Conservation (phyloP, 2,329 filamentous ascomycete genomes). For the Ceratocystis diversiconidia region DNA sequence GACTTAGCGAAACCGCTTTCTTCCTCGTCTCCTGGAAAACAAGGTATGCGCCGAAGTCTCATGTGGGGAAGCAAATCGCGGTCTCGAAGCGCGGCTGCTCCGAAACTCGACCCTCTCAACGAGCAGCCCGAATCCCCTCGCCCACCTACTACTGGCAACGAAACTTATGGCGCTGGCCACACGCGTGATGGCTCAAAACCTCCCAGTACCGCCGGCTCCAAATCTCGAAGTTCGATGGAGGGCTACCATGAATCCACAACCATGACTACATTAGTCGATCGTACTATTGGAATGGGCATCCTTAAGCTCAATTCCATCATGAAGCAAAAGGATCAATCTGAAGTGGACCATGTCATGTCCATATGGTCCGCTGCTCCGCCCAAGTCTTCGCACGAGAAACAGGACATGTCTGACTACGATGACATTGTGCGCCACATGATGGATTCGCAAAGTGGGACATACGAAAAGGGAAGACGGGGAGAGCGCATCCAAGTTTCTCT, state of each 20-base stretch:
- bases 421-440: slow-evolving; percentile 59
- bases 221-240: slow-evolving; percentile 29
- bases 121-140: slow-evolving; percentile 35
- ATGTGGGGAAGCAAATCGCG: slow-evolving; percentile 53
- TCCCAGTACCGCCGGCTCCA: slow-evolving; percentile 44
- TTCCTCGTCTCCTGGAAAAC: slow-evolving; percentile 30
- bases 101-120: slow-evolving; percentile 43
- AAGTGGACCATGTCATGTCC: slow-evolving; percentile 60
- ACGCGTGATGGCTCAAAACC: slow-evolving; percentile 23
- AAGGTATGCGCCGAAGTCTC: slow-evolving; percentile 45
- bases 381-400: slow-evolving; percentile 37
- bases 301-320: slow-evolving; percentile 62
- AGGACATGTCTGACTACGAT: slow-evolving; percentile 54
- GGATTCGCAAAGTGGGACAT: slow-evolving; percentile 57
- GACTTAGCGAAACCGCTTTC: slow-evolving; percentile 32
- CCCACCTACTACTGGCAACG: slow-evolving; percentile 25
- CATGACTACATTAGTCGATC: slow-evolving; percentile 26
- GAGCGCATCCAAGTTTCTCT: slow-evolving; percentile 70
- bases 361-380: slow-evolving; percentile 51
- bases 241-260: slow-evolving; percentile 20
- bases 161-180: slow-evolving; percentile 32
- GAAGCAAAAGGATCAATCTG: slow-evolving; percentile 51
- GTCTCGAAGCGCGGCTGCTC: slow-evolving; percentile 31
- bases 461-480: slow-evolving; percentile 55
- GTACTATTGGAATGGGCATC: slow-evolving; percentile 63